Percentiles rank a stretch among this genome's conserved stretches.
These are phyloP conservation scores for Apiospora saccharicola DNA, from an alignment of 2,329 filamentous ascomycete genomes.

Conservation along the genomic window DNA sequence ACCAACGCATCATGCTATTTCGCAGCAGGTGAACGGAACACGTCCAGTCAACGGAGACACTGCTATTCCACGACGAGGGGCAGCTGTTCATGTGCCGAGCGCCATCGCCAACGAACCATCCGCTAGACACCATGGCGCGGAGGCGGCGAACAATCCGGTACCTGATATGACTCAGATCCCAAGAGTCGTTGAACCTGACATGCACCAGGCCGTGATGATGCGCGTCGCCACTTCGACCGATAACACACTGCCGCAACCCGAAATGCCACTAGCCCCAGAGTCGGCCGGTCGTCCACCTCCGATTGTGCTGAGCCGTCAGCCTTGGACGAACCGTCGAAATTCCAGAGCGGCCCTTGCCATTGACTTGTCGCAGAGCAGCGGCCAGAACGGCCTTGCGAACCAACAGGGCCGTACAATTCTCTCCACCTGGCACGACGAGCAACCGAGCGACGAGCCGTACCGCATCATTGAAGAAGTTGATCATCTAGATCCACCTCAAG, in stretches of 20 bases:
- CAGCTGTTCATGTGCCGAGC: background rate
- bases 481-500: background rate
- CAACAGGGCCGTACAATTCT: background rate
- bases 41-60: background rate
- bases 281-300: background rate
- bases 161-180: background rate
- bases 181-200: background rate
- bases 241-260: background rate
- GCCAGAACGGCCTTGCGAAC: background rate
- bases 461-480: background rate
- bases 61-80: background rate
- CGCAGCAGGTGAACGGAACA: background rate
- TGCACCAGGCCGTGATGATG: background rate
- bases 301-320: background rate
- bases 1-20: background rate
- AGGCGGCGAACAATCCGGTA: background rate
- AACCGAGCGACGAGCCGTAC: background rate
- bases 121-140: background rate
- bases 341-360: background rate
- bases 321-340: background rate
- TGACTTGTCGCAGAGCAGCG: background rate
- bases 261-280: background rate
- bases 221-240: background rate
- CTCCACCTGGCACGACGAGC: background rate
- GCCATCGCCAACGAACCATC: background rate